Evolutionary conservation across 345 rosid species (phyloP), one percentile per base, ranked within the genome.

Genomic region (Salix koriyanagi): DNA sequence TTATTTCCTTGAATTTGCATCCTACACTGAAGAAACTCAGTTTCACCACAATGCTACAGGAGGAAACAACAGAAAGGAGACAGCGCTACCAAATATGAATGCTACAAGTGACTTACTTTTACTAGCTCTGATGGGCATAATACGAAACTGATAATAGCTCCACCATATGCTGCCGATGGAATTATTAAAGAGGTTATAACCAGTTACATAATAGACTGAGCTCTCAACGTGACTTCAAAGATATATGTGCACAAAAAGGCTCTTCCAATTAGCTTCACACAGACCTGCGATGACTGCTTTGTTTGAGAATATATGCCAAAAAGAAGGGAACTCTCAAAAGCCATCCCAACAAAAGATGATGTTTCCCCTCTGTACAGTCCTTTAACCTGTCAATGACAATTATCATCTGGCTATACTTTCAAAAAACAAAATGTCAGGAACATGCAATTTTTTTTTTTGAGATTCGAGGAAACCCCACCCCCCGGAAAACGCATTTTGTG

Each of bases 1-100:
- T 89, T 94, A 0, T 94, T 82, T 77, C 97, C 98, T 81, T 96
- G 99, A 85, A 96, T 87, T 89, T 96, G 99, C 97, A 94, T 92
- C 87, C 97, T 92, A 89, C 97, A 92, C 96, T 96, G 97, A 70
- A 90, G 82, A 79, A 81, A 79, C 81, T 61, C 76, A 75, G 75
- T 77, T 84, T 87, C 89, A 87, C 67, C 67, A 56, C 62, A 79
- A 86, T 73, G 79, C 32, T 61, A 71, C 34, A 28, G 65, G 82
- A 73, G 61, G 65, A 30, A 81, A 28, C 71, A 65, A 6, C 39
- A 32, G 68, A 69, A 28, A 28, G 32, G 58, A 39, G 68, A 74
- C 37, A 25, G 23, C 0, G 37, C 15, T 44, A 34, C 66, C 71
- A 41, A 11, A 37, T 12, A 30, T 30, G 36, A 44, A 68, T 44